Conservation (phyloP, 2,329 filamentous ascomycete genomes). For the Epichloe amarillans region DNA sequence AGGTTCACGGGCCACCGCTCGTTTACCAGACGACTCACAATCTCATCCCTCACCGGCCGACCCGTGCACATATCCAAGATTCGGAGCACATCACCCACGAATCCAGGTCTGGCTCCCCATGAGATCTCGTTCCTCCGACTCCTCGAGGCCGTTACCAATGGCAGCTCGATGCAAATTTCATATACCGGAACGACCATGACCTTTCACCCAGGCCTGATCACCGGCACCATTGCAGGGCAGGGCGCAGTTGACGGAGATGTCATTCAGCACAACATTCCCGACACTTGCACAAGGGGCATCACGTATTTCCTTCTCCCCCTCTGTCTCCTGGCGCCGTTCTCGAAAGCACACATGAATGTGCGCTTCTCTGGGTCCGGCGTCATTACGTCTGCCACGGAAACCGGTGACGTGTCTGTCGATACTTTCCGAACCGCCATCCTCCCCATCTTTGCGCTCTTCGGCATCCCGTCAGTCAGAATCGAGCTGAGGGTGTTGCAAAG, state of each 20-base stretch:
- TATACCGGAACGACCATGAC: constrained; percentile 90
- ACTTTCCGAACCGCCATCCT: constrained; percentile 87
- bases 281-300: constrained; percentile 64
- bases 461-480: constrained; percentile 65
- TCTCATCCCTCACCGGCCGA: constrained; percentile 81
- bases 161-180: constrained; percentile 86
- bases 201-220: constrained; percentile 86
- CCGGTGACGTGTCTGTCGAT: constrained; percentile 81
- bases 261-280: constrained; percentile 67
- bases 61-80: constrained; percentile 90
- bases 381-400: constrained; percentile 74
- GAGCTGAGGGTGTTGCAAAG: constrained; percentile 72
- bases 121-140: constrained; percentile 94
- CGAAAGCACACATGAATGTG: constrained; percentile 82
- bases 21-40: constrained; percentile 70
- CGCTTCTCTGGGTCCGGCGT: constrained; percentile 83
- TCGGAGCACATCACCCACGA: constrained; percentile 70
- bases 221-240: constrained; percentile 64
- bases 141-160: constrained; percentile 89
- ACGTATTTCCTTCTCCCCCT: constrained; percentile 87
- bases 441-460: constrained; percentile 80
- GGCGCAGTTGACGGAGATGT: constrained; percentile 60
- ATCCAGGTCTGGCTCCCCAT: constrained; percentile 79
- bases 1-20: constrained; percentile 75
- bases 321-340: constrained; percentile 83